phyloP scores from a whole-genome alignment of 345 rosid genomes.

The Gossypium sturtianum region DNA sequence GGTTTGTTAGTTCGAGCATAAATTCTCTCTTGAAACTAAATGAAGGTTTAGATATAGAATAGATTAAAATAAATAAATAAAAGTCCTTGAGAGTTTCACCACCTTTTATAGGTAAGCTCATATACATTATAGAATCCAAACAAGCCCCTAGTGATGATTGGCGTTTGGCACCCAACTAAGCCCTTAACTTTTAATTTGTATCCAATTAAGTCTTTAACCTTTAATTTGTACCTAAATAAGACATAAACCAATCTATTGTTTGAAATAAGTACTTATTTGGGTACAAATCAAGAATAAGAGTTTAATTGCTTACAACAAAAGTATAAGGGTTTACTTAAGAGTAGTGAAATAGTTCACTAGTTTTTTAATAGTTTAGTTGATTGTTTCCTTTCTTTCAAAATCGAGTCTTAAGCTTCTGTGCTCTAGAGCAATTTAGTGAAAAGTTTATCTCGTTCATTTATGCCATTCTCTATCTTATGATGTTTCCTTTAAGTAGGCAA shows the following conservation, averaged over 20 bases:
- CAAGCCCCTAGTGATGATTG: neutral
- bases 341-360: neutral
- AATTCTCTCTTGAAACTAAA: neutral
- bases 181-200: no score
- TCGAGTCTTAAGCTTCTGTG: neutral
- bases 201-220: neutral
- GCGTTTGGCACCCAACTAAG: no score
- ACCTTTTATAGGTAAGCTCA: neutral
- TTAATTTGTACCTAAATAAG: neutral
- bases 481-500: slow-evolving; percentile 42
- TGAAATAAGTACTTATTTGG: neutral
- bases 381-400: neutral
- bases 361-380: neutral
- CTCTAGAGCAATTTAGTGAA: neutral
- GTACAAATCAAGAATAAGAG: neutral
- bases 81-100: neutral
- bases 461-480: neutral
- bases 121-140: neutral
- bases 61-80: neutral
- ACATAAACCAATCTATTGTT: neutral
- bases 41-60: neutral
- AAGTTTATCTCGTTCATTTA: neutral
- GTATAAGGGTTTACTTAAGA: neutral
- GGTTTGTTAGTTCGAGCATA: slow-evolving; percentile 41
- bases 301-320: neutral